Base-by-base conservation (phyloP, 2,329 filamentous ascomycete genomes). In the Orbilia quercus region DNA sequence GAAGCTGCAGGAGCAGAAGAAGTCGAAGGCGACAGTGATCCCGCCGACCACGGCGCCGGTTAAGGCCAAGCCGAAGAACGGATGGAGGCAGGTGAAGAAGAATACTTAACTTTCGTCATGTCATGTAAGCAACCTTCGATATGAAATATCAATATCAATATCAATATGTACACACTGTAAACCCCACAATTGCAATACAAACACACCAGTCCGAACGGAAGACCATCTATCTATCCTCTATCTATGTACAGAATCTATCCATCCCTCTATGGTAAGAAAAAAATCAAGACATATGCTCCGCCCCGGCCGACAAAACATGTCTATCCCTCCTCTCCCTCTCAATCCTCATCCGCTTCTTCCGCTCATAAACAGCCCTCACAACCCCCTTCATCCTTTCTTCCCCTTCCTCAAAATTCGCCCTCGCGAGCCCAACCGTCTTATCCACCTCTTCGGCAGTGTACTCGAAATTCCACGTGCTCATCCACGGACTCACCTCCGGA, bases 391-490 rank as follows among this genome's bases (percentile, higher is more conserved):
- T 91, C 80, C 91, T 88, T 65, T 91, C 90, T 54, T 87, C 86
- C 0, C 94, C 92, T 79, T 96, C 91, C 4, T 87, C 84, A 77
- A 92, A 99, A 80, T 99, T 99, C 9, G 91, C 91, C 63, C 88
- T 85, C 0, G 95, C 93, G 25, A 99, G 85, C 3, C 86, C 84
- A 1, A 96, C 90, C 0, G 96, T 92, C 23, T 87, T 86, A 77
- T 98, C 93, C 58, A 99, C 88, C 80, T 99, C 90, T 66, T 95
- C 89, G 0, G 92, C 89, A 1, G 91, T 96, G 80, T 98, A 99
- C 28, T 78, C 89, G 79, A 98, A 98, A 79, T 99, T 99, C 95
- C 95, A 99, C 0, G 95, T 99, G 76, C 88, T 91, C 83, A 98
- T 88, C 81, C 92, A 98, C 72, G 96, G 92, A 59, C 87, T 90